Conservation (phyloP, 2,329 filamentous ascomycete genomes). For the Hysterium pulicare region DNA sequence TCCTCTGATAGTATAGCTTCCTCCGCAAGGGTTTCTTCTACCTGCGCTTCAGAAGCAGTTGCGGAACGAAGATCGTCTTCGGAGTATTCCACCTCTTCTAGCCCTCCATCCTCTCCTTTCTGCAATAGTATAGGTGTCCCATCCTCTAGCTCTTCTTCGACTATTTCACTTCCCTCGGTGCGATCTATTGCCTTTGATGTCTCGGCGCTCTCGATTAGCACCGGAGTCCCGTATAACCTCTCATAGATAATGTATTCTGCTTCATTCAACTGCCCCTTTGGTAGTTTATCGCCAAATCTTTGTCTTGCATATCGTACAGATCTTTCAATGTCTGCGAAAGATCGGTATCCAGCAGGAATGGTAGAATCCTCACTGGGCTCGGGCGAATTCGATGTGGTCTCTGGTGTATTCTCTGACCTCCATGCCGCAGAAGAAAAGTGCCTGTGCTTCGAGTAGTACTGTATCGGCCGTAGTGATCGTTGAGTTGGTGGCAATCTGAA, state of each 20-base stretch:
- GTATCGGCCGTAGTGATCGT: not conserved
- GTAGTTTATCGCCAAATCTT: constrained; percentile 72
- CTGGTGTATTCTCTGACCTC: not conserved
- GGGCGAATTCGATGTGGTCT: not conserved
- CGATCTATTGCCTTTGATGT: constrained; percentile 18
- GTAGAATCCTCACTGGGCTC: not conserved
- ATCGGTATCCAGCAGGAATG: not conserved
- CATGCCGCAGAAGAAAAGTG: not conserved
- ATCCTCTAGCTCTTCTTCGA: constrained; percentile 48
- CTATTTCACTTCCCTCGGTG: constrained; percentile 29
- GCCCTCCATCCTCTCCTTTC: constrained; percentile 53
- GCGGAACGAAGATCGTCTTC: constrained; percentile 31
- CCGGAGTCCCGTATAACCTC: constrained; percentile 73
- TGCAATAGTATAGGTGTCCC: constrained; percentile 47
- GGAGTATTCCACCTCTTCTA: constrained; percentile 60
- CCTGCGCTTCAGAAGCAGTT: constrained; percentile 18
- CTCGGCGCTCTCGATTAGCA: constrained; percentile 60
- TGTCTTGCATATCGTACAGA: constrained; percentile 70
- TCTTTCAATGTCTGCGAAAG: constrained; percentile 51
- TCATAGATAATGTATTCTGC: constrained; percentile 75
- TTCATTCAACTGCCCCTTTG: constrained; percentile 64
- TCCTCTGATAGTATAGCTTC: constrained; percentile 23
- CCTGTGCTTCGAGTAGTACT: not conserved
- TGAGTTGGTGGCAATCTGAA: not conserved
- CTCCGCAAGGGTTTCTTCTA: constrained; percentile 28